Percentiles rank a stretch among this genome's conserved stretches.
These are phyloP conservation scores for Sugiyamaella qingdaonensis DNA, from an alignment of 805 yeast genomes.

Conservation along the genomic window DNA sequence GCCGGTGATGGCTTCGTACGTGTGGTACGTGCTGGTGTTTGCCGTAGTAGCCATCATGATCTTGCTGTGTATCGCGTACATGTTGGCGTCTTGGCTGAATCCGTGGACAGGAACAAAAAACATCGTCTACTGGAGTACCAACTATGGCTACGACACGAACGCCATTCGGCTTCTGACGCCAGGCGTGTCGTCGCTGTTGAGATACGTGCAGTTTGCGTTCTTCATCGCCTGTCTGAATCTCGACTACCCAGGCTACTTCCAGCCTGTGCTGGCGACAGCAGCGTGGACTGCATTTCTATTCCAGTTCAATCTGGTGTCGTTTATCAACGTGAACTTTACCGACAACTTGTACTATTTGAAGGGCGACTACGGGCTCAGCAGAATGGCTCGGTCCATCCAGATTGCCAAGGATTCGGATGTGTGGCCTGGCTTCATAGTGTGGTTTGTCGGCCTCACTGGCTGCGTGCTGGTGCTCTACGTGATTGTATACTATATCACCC, in stretches of 20 bases:
- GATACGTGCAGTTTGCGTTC: slow-evolving; percentile 56
- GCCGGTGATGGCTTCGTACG: slow-evolving; percentile 40
- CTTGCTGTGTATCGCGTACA: slow-evolving; percentile 35
- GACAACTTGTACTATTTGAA: slow-evolving; percentile 11
- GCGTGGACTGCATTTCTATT: slow-evolving; percentile 55
- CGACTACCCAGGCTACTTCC: slow-evolving; percentile 59
- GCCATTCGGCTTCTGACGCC: slow-evolving; percentile 53
- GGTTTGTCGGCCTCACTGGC: slow-evolving; percentile 27
- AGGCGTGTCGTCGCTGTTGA: slow-evolving; percentile 43
- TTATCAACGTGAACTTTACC: slow-evolving; percentile 4
- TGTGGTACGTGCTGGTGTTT: slow-evolving; percentile 38
- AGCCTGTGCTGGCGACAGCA: slow-evolving; percentile 47
- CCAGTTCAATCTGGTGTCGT: slow-evolving; percentile 21
- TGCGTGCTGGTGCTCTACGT: slow-evolving; percentile 12
- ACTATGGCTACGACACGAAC: slow-evolving; percentile 55
- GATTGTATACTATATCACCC: background rate
- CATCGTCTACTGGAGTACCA: slow-evolving; percentile 49
- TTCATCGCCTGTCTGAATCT: slow-evolving; percentile 50
- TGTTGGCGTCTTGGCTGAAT: slow-evolving; percentile 41
- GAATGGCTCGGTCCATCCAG: slow-evolving; percentile 24
- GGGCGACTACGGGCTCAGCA: slow-evolving; percentile 22
- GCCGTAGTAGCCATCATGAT: slow-evolving; percentile 41
- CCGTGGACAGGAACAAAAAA: slow-evolving; percentile 56
- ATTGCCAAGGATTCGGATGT: slow-evolving; percentile 26
- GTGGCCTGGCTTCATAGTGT: slow-evolving; percentile 35